Evolutionary conservation across 2,329 filamentous ascomycete genomes (phyloP).

Genomic region (Geosmithia morbida): DNA sequence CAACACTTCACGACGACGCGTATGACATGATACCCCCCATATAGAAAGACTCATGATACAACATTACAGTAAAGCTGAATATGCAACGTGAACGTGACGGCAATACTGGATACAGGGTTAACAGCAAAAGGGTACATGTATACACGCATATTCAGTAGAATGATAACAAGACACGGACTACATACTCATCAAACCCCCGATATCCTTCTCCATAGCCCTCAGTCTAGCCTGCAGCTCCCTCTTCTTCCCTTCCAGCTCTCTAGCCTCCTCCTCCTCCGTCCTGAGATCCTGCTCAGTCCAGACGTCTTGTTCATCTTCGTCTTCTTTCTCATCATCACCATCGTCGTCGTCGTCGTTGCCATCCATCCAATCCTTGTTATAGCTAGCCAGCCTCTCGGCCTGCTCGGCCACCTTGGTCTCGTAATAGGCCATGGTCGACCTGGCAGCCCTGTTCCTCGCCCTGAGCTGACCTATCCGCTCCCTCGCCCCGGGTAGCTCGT

Average conservation of each 20-base stretch:
- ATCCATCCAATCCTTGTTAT: slow-evolving; percentile 51
- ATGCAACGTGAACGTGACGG: too few species aligned
- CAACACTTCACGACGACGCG: background rate
- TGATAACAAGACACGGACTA: slow-evolving; percentile 13
- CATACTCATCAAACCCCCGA: slow-evolving; percentile 39
- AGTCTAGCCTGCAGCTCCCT: slow-evolving; percentile 32
- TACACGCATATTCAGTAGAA: background rate
- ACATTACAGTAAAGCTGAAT: background rate
- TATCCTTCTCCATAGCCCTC: slow-evolving; percentile 38
- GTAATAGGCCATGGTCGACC: slow-evolving; percentile 63
- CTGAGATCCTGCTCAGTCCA: slow-evolving; percentile 56
- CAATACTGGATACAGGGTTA: background rate
- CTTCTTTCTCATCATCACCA: slow-evolving; percentile 43
- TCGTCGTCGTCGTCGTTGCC: slow-evolving; percentile 38
- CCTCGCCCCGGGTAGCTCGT: slow-evolving; percentile 63
- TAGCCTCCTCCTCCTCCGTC: slow-evolving; percentile 53
- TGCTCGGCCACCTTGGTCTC: slow-evolving; percentile 70
- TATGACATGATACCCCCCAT: background rate
- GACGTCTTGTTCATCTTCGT: slow-evolving; percentile 45
- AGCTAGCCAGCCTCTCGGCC: slow-evolving; percentile 53
- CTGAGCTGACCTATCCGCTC: slow-evolving; percentile 65
- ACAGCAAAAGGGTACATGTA: background rate
- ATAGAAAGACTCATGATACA: background rate
- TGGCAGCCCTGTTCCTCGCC: slow-evolving; percentile 54
- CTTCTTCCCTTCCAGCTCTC: slow-evolving; percentile 41